These are phyloP conservation scores for Ensete ventricosum DNA, from an alignment of 176 grass and related monocot genomes.

Conservation along the genomic window DNA sequence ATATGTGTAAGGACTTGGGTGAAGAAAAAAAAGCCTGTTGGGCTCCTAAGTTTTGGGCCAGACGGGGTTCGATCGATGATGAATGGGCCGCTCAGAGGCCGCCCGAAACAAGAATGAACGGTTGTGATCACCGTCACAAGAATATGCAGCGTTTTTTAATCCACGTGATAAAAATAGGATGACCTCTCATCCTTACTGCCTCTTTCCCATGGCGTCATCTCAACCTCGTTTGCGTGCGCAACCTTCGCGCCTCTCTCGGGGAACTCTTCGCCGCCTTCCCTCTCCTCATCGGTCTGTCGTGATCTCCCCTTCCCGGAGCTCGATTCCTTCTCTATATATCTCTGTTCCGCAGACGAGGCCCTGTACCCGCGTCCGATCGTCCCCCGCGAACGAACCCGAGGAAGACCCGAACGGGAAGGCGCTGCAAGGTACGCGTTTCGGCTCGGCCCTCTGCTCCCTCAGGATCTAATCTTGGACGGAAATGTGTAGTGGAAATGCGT, in stretches of 20 bases:
- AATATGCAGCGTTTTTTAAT: too few species aligned
- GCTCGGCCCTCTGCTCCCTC: neutral
- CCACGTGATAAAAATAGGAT: too few species aligned
- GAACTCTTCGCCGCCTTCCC: neutral
- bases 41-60: too few species aligned
- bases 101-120: too few species aligned
- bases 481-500: too few species aligned
- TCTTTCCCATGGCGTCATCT: neutral
- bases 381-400: neutral
- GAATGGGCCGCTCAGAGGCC: too few species aligned
- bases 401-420: neutral
- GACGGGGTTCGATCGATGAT: too few species aligned
- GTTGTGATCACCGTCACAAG: too few species aligned
- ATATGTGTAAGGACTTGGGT: too few species aligned
- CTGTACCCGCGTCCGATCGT: neutral
- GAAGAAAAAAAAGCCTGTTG: too few species aligned
- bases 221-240: neutral
- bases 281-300: neutral
- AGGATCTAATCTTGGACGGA: neutral
- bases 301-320: neutral
- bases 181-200: too few species aligned
- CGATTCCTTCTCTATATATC: neutral
- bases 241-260: neutral
- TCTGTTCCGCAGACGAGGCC: neutral
- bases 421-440: neutral